Evolutionary conservation across 2,329 filamentous ascomycete genomes (phyloP), one percentile per base, ranked within the genome.

Genomic region (Apiospora arundinis): DNA sequence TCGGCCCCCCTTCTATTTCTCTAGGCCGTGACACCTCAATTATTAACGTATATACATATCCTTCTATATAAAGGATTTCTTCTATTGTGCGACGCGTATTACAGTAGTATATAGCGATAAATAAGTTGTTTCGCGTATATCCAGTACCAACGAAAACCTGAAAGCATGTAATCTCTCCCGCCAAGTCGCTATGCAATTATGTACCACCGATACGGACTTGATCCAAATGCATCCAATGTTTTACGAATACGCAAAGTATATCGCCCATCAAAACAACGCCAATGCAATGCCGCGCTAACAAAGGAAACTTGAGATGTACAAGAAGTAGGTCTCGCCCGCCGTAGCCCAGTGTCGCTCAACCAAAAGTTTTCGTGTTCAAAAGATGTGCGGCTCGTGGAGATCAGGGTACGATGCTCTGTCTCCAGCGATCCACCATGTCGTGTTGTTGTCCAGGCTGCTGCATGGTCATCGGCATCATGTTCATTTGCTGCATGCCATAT

Each of bases 371-470:
- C 18, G 28, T 63, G 8, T 63, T 23, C 32, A 63, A 40, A 40
- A 63, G 18, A 23, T 18, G 18, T 63, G 32, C 12, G 32, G 32
- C 2, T 40, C 56, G 32, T 40, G 56, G 56, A 18, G 28, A n/a
- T 69, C 32, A 80, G 48, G 76, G 77, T 25, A 73, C 74, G 52
- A 80, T 72, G 52, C 78, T 78, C 70, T 80, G 79, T 70, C 79
- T 78, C 79, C 79, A 80, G 65, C 77, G 77, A 70, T 80, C 78
- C 45, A 80, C 79, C 68, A 73, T 77, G 68, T 80, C 77, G 52
- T 70, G 70, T 74, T 80, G 77, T 68, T 80, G 79, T 28, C 72
- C 77, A 28, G 76, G 71, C 46, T 76, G 72, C 69, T 78, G 78
- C 52, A 76, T 71, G n/a, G 73, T 75, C 65, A 75, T 70, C 60